phyloP scores from a whole-genome alignment of 768 basidiomycete species.

The Tricholoma hemisulphureum region DNA sequence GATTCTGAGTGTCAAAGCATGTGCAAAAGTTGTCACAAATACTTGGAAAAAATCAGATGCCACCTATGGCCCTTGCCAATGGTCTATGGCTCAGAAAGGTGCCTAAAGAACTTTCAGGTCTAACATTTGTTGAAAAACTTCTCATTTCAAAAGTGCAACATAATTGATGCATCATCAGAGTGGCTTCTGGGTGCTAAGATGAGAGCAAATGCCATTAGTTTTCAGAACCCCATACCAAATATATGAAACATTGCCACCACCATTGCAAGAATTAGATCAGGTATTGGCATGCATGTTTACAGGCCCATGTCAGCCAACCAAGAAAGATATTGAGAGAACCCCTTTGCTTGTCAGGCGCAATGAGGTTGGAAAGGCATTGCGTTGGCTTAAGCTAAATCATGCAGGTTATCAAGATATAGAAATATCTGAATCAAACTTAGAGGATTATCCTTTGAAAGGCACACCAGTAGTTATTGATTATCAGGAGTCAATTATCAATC shows the following conservation, averaged over 20 bases:
- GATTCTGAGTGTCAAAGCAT: not conserved
- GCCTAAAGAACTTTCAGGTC: not conserved
- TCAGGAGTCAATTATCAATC: conserved; percentile 14
- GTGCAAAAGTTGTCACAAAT: not conserved
- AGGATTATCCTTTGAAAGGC: conserved; percentile 19
- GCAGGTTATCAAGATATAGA: conserved; percentile 27
- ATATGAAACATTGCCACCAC: not conserved
- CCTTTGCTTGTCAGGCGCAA: conserved; percentile 1
- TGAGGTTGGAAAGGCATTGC: not conserved
- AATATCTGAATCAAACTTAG: conserved; percentile 26
- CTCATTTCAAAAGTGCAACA: not conserved
- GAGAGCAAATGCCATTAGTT: no score
- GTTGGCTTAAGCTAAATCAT: conserved; percentile 1
- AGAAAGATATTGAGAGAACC: not conserved
- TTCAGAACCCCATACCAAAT: not conserved
- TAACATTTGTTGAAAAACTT: not conserved
- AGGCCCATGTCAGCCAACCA: no score
- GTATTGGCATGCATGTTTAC: no score
- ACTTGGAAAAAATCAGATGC: not conserved
- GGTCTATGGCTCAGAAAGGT: not conserved
- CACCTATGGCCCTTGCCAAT: not conserved
- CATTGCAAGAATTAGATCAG: no score
- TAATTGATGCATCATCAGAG: not conserved
- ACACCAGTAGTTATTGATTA: conserved; percentile 25
- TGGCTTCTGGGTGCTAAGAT: conserved; percentile 3